Evolutionary conservation across 331 rosid species (phyloP).

Genomic region (Pyracantha coccinea): DNA sequence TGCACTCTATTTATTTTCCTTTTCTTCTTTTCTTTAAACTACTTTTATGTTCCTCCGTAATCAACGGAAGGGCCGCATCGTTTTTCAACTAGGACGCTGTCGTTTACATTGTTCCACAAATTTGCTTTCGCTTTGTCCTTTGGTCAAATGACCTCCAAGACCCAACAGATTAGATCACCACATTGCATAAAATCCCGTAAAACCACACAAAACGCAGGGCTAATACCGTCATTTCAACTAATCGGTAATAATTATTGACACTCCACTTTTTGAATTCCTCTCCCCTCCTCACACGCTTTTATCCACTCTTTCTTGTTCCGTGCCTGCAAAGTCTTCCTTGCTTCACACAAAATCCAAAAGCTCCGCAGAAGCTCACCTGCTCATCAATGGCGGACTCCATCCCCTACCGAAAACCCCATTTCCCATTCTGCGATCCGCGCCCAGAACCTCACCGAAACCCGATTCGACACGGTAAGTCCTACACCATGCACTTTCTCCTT

Average conservation of each 20-base stretch:
- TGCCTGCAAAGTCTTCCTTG: slow-evolving; percentile 62
- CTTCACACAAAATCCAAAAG: slow-evolving; percentile 27
- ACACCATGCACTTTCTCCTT: slow-evolving; percentile 29
- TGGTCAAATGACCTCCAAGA: background rate
- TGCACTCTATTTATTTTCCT: too few species aligned
- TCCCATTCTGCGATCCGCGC: slow-evolving; percentile 20
- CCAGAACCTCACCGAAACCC: slow-evolving; percentile 32
- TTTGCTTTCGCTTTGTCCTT: background rate
- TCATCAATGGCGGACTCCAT: slow-evolving; percentile 58
- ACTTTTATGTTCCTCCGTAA: too few species aligned
- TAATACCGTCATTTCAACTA: background rate
- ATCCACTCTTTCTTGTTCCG: slow-evolving; percentile 14
- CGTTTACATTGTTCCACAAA: background rate
- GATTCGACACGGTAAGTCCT: slow-evolving; percentile 42
- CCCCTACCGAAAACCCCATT: slow-evolving; percentile 36
- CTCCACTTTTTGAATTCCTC: slow-evolving; percentile 17
- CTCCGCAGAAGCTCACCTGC: background rate
- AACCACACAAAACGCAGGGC: background rate
- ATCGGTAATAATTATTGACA: slow-evolving; percentile 24
- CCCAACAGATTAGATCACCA: background rate
- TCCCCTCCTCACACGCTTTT: background rate
- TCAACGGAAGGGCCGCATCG: too few species aligned
- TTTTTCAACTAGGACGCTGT: background rate
- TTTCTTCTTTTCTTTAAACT: too few species aligned
- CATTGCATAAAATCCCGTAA: background rate